Conservation (phyloP, 2,329 filamentous ascomycete genomes). For the Nigrospora oryzae region DNA sequence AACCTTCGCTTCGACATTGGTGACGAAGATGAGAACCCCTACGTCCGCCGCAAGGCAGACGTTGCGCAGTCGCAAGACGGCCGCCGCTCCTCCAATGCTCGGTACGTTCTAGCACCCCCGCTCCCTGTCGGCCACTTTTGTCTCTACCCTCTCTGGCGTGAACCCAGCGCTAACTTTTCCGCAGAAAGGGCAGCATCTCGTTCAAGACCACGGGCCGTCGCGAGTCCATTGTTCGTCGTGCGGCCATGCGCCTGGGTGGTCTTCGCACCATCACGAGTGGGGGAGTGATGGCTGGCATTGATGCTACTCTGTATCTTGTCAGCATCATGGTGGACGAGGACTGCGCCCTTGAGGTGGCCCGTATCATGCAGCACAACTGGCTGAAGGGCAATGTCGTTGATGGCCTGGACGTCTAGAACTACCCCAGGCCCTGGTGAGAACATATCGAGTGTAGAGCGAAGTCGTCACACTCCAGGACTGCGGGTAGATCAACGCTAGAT, state of each 20-base stretch:
- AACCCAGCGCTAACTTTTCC: neutral
- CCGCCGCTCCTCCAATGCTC: constrained; percentile 50
- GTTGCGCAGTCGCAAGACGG: constrained; percentile 56
- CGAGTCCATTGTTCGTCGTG: constrained; percentile 73
- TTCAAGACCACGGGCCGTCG: constrained; percentile 68
- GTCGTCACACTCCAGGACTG: constrained; percentile 6
- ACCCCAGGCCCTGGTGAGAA: constrained; percentile 5
- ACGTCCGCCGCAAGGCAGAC: constrained; percentile 69
- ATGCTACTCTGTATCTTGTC: constrained; percentile 78
- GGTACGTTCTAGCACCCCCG: constrained; percentile 31
- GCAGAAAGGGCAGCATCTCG: constrained; percentile 75
- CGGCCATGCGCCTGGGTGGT: constrained; percentile 62
- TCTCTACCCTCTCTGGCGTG: too few relatives aligned
- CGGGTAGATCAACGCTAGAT: constrained; percentile 6
- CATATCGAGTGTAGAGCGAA: constrained; percentile 6
- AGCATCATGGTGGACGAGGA: constrained; percentile 74
- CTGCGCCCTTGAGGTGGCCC: constrained; percentile 65
- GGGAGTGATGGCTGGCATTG: constrained; percentile 70
- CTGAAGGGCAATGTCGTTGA: constrained; percentile 78
- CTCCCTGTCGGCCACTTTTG: neutral
- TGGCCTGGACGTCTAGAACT: constrained; percentile 66
- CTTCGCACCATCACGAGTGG: constrained; percentile 72
- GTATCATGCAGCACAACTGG: constrained; percentile 75
- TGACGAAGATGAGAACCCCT: constrained; percentile 75
- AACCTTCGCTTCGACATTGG: constrained; percentile 81